phyloP scores from a whole-genome alignment of 192 early-diverging fungal species.

The Mortierella hygrophila region DNA sequence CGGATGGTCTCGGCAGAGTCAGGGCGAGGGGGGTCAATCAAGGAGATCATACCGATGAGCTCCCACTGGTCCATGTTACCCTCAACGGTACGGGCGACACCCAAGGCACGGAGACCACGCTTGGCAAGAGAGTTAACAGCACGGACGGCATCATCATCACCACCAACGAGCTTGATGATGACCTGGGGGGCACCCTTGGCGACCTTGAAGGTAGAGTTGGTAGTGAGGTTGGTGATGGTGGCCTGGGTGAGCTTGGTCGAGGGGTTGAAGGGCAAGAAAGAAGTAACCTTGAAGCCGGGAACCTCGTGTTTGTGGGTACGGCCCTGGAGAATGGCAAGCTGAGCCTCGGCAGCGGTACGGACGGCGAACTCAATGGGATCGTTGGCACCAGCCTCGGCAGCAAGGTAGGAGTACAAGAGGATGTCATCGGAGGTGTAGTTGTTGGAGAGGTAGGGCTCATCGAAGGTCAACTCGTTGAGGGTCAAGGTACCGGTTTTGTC shows the following conservation, averaged over 20 bases:
- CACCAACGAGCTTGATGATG: constrained; percentile 84
- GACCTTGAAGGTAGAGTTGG: constrained; percentile 83
- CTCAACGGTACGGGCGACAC: constrained; percentile 83
- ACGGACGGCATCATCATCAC: constrained; percentile 82
- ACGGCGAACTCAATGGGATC: constrained; percentile 91
- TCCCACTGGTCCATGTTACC: constrained; percentile 75
- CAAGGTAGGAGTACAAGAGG: constrained; percentile 81
- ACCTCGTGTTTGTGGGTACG: constrained; percentile 77
- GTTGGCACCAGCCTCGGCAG: constrained; percentile 86
- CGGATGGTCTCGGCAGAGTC: constrained; percentile 86
- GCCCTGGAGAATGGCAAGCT: constrained; percentile 71
- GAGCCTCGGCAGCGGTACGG: constrained; percentile 78
- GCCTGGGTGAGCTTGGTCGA: constrained; percentile 89
- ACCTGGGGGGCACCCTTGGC: constrained; percentile 97
- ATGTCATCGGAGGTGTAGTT: constrained; percentile 80
- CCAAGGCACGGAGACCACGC: constrained; percentile 85
- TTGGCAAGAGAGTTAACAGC: constrained; percentile 88
- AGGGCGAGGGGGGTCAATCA: constrained; percentile 84
- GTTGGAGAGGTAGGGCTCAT: constrained; percentile 80
- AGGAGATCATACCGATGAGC: constrained; percentile 85
- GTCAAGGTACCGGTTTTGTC: constrained; percentile 91
- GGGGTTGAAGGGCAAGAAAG: constrained; percentile 92
- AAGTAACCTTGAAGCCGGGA: constrained; percentile 89
- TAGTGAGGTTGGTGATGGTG: constrained; percentile 76
- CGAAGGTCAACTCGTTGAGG: constrained; percentile 90